Base-by-base conservation (phyloP, 2,329 filamentous ascomycete species). In the Pleomassaria siparia region DNA sequence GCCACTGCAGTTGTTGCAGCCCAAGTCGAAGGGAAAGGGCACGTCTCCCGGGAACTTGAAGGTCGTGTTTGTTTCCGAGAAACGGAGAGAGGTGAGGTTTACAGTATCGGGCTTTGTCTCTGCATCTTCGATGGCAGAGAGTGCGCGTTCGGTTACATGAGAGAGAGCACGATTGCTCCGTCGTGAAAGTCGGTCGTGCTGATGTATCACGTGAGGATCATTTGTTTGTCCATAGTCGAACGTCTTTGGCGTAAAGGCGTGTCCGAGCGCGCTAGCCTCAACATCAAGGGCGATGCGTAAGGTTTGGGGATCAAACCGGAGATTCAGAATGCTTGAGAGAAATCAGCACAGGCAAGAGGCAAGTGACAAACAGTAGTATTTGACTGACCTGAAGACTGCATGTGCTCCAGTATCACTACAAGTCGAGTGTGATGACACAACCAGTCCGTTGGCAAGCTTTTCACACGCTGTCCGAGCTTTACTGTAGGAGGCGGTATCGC, bases 1-100 rank as follows among this genome's bases (percentile, higher is more conserved):
- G 18, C 43, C 43, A 28, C 15, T 46, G 36, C 43, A 46, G 25
- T 46, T 46, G 9, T 18, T 40, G 25, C 43, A 46, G 7, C 43
- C 43, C 13, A 46, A 26, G 18, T 40, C 33, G 30, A 40, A 40
- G 9, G 43, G 43, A 2, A 36, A n/a, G 3, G 32, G 26, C 7
- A 10, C 26, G 10, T 21, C 24, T 21, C 35, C 35, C 5, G 25
- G 11, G 15, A 40, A 16, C 3, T 10, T 39, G 43, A 46, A 46
- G 11, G 16, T 40, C 13, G 43, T 46, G n/a, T 46, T 18, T 11
- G 40, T 40, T 26, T 46, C 3, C 13, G 43, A 46, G 35, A 46
- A 46, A 22, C 28, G 12, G 8, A 46, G 30, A 13, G 33, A 29
- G 6, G 29, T 22, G 10, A 30, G 36, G n/a, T 35, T 30, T 8